These are phyloP conservation scores for Hagleromyces aurorensis DNA, from an alignment of 805 yeast genomes.

Conservation along the genomic window DNA sequence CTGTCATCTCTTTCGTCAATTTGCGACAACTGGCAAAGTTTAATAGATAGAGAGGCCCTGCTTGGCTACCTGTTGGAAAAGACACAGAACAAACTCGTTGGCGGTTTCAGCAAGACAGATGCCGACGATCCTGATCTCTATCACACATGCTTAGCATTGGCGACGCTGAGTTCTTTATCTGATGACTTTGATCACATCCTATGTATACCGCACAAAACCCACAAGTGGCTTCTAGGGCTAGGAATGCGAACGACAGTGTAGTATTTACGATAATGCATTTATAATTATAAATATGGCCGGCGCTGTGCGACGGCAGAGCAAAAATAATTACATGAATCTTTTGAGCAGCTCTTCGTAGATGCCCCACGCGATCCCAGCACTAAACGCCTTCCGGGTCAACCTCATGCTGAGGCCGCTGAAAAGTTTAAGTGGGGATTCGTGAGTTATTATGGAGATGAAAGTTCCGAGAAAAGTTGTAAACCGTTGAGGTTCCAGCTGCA, in stretches of 20 bases:
- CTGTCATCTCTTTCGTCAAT: slow-evolving; percentile 45
- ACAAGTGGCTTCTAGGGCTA: not conserved
- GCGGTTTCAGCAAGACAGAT: slow-evolving; percentile 72
- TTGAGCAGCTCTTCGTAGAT: slow-evolving; percentile 82
- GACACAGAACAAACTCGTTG: slow-evolving; percentile 57
- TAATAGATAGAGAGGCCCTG: slow-evolving; percentile 3
- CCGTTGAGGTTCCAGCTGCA: slow-evolving; percentile 59
- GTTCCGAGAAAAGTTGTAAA: slow-evolving; percentile 40
- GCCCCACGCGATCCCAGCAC: slow-evolving; percentile 97
- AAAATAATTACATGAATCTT: slow-evolving; percentile 19
- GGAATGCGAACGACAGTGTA: no score
- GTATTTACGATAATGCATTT: no score
- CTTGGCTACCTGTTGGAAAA: slow-evolving; percentile 42
- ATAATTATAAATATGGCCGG: no score
- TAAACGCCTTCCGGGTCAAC: slow-evolving; percentile 73
- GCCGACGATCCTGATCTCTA: slow-evolving; percentile 62
- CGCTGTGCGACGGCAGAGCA: no score
- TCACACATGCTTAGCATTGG: slow-evolving; percentile 57
- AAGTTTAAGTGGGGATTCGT: slow-evolving; percentile 46
- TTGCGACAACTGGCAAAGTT: slow-evolving; percentile 6
- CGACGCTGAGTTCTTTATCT: slow-evolving; percentile 39
- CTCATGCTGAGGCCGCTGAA: slow-evolving; percentile 83
- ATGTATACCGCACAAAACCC: slow-evolving; percentile 22
- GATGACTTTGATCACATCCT: slow-evolving; percentile 25
- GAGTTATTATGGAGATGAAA: slow-evolving; percentile 30